Evolutionary conservation across 192 early-diverging fungal genomes (phyloP), one percentile per base, ranked within the genome.

Genomic region (Diversispora eburnea): DNA sequence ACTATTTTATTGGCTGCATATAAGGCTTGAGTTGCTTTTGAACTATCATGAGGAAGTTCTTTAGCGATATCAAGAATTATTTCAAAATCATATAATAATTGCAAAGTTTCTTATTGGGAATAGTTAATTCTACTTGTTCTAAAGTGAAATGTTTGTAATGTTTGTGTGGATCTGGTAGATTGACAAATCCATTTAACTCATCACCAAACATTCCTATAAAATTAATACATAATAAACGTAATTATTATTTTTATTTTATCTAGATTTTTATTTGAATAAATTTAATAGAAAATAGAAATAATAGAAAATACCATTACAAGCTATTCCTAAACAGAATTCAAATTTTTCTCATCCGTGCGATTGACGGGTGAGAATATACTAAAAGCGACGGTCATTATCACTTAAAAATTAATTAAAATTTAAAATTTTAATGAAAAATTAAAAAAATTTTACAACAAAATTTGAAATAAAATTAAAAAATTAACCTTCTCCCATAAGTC

Each of bases 311-410:
- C 91, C 90, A 77, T 98, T 98, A 77, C 94, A 95, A 2, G 93
- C 95, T 59, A 95, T 88, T 72, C 98, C 98, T 49, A 98, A 76
- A 76, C 90, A 96, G 62, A 97, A 85, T 52, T 92, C 82, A 60
- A 88, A 81, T n/a, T 78, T 79, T 77, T 90, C 84, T 4, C 81
- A 0, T 83, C 83, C 85, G 41, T 81, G 70, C 8, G 85, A 84
- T 20, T 73, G 75, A 45, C 74, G 73, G 8, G 81, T 80, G 8
- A 88, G 74, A 42, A 33, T 33, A 33, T 33, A 73, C 67, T 89
- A 86, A 39, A 79, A 78, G 19, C 88, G 80, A 54, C 78, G 82
- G 78, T 85, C 83, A 48, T 77, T 67, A 8, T 77, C 84, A 39
- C 64, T 83, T 87, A 33, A 69, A 51, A 20, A 42, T 57, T 56